Conservation (phyloP, 768 basidiomycete genomes). For the Leccinum obscurum region DNA sequence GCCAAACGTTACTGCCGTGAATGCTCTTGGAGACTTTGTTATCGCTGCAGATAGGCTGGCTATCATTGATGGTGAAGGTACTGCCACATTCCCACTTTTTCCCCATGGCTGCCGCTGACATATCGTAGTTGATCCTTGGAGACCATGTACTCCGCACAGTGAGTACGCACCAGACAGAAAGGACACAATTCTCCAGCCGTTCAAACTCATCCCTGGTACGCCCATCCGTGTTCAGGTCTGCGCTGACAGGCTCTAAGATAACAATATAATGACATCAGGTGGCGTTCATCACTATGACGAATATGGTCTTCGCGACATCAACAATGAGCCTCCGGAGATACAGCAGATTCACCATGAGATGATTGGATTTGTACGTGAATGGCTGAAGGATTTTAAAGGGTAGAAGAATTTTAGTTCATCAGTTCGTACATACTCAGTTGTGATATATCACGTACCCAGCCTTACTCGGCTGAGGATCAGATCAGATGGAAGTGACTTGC, state of each 20-base stretch:
- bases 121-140: slow-evolving; percentile 81
- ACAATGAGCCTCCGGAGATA: slow-evolving; percentile 75
- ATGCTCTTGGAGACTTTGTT: slow-evolving; percentile 79
- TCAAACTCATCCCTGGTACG: slow-evolving; percentile 84
- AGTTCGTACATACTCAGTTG: background rate
- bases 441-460: background rate
- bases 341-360: slow-evolving; percentile 78
- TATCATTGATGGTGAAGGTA: slow-evolving; percentile 85
- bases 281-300: slow-evolving; percentile 74
- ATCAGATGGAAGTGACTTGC: background rate
- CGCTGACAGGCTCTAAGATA: background rate
- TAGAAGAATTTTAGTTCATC: slow-evolving; percentile 5
- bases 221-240: slow-evolving; percentile 9
- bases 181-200: slow-evolving; percentile 75
- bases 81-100: slow-evolving; percentile 6
- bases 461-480: too few species aligned
- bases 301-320: slow-evolving; percentile 64
- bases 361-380: slow-evolving; percentile 74
- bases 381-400: slow-evolving; percentile 54
- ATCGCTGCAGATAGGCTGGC: slow-evolving; percentile 81
- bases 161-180: slow-evolving; percentile 63
- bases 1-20: slow-evolving; percentile 84
- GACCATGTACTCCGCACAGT: slow-evolving; percentile 82
- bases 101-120: background rate
- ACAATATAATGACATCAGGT: slow-evolving; percentile 36